These are phyloP conservation scores for Ilex paraguariensis DNA, from an alignment of 305 asterid genomes.

Conservation along the genomic window DNA sequence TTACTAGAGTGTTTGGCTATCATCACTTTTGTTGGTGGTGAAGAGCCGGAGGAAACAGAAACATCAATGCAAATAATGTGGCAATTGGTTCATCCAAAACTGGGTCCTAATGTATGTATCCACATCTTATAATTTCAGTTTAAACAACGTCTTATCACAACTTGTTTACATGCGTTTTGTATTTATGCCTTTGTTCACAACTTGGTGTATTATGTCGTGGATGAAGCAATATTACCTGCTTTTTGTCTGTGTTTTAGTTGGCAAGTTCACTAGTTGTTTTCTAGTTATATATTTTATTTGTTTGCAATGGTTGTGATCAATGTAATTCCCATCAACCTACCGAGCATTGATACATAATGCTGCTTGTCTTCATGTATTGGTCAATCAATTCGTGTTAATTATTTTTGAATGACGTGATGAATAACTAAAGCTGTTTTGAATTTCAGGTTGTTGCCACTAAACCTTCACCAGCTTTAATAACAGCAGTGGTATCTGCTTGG, in stretches of 20 bases:
- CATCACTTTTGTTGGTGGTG: conserved; percentile 81
- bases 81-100: conserved; percentile 89
- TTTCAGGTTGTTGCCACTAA: conserved; percentile 50
- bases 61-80: conserved; percentile 34
- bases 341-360: too few relatives aligned
- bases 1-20: conserved; percentile 83
- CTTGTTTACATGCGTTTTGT: neutral
- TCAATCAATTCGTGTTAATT: too few relatives aligned
- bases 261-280: too few relatives aligned
- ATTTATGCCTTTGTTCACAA: too few relatives aligned
- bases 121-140: neutral
- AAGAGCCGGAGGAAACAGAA: conserved; percentile 74
- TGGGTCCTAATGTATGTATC: conserved; percentile 83
- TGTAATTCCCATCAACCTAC: too few relatives aligned
- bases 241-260: too few relatives aligned
- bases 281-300: too few relatives aligned
- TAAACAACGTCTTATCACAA: neutral
- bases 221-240: too few relatives aligned
- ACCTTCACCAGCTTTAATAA: conserved; percentile 55
- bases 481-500: conserved; percentile 75
- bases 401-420: too few relatives aligned
- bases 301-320: too few relatives aligned
- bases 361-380: too few relatives aligned
- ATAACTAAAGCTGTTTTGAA: neutral
- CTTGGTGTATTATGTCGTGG: too few relatives aligned